Evolutionary conservation across 768 basidiomycete genomes (phyloP).

Genomic region (Tulasnella sp.): DNA sequence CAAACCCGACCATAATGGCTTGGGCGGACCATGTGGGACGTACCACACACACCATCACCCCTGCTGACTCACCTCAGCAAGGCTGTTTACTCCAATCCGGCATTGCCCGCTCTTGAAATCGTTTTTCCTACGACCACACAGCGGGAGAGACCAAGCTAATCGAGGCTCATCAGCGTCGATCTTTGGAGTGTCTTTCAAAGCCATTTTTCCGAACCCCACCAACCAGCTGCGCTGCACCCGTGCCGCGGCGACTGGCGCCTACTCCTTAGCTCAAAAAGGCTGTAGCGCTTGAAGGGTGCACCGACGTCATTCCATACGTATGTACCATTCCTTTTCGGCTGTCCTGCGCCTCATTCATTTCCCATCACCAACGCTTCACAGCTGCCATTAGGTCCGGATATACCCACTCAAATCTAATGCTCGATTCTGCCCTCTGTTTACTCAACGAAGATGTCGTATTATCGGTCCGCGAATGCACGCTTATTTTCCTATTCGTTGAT

Average conservation of each 20-base stretch:
- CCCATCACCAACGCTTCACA: not conserved
- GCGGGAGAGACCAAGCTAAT: no score
- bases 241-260: not conserved
- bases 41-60: not conserved
- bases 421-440: not conserved
- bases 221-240: not conserved
- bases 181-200: not conserved
- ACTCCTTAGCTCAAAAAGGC: not conserved
- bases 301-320: not conserved
- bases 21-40: not conserved
- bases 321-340: no score
- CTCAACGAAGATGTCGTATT: not conserved
- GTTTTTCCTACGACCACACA: no score
- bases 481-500: conserved; percentile 11
- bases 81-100: no score
- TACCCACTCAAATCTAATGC: not conserved
- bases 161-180: no score
- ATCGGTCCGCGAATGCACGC: not conserved
- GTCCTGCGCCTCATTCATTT: not conserved
- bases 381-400: not conserved
- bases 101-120: no score
- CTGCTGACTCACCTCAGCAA: not conserved
- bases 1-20: conserved; percentile 4
- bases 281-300: not conserved
- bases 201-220: not conserved